Base-by-base conservation (phyloP, 139 green algal species). In the Zygnema circumcarinatum region DNA sequence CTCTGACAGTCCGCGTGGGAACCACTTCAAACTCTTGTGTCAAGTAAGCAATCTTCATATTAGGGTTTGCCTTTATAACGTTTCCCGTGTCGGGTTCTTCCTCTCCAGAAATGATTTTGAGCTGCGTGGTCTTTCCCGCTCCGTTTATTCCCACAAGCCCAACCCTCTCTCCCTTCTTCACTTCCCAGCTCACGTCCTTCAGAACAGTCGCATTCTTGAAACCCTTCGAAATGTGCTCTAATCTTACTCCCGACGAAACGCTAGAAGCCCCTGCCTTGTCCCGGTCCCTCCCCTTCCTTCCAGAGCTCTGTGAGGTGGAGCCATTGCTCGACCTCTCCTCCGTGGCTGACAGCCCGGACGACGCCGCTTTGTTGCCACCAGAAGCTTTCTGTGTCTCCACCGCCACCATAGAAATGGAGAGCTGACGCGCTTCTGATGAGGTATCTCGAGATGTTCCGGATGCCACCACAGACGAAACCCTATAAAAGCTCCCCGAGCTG, bases 81-180 rank as follows among this genome's bases (percentile, higher is more conserved):
- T 97, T 93, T 1, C 97, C 97, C 0, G 91, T 74, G 90, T 99
- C 97, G 0, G 96, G 92, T 62, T 94, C 72, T 41, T 99, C 72
- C 39, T 92, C 85, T 33, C 97, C 97, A 82, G 95, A 96, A 42
- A 99, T 96, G 76, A 99, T 98, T 90, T 98, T 93, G 78, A 99
- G 93, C 93, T 98, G 97, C 3, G 97, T 99, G 0, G 97, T 98
- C 93, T 99, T 99, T 33, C 97, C 97, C 0, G 97, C 96, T 20
- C 97, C 97, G 87, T 99, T 99, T n/a, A 98, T 93, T 39, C 97
- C 97, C 22, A 99, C 97, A 29, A 99, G 92, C 0, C 97, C 97
- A n/a, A 98, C 96, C 1, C 96, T 88, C 92, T 99, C 96, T 0
- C 97, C 96, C 83, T 96, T 96, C 87, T 98, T 99, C 76, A 98